These are phyloP conservation scores for Cordyceps farinosa DNA, from an alignment of 2,329 filamentous ascomycete species.

Conservation along the genomic window DNA sequence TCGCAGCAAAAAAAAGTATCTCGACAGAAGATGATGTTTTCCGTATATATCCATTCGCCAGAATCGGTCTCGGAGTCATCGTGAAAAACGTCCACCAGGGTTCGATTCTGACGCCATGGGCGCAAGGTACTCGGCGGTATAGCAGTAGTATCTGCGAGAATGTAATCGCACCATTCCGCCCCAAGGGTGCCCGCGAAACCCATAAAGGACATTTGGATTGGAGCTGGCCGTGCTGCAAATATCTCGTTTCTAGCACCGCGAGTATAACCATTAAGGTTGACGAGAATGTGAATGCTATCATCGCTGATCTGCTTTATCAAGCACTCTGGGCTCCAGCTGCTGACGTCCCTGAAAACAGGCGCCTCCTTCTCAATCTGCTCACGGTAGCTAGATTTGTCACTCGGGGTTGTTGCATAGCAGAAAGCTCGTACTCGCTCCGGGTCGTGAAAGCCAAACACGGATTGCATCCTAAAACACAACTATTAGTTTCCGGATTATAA, in stretches of 20 bases:
- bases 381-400: constrained; percentile 84
- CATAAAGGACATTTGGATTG: constrained; percentile 99
- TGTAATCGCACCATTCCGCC: constrained; percentile 98
- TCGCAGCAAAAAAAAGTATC: constrained; percentile 99
- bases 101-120: constrained; percentile 71
- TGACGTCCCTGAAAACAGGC: constrained; percentile 86
- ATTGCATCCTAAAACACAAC: constrained; percentile 69
- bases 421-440: constrained; percentile 71
- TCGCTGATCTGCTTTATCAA: constrained; percentile 81
- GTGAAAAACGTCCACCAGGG: constrained; percentile 64
- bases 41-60: constrained; percentile 89
- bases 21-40: constrained; percentile 92
- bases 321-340: constrained; percentile 77
- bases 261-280: constrained; percentile 98
- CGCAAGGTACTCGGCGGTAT: constrained; percentile 79
- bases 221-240: constrained; percentile 89
- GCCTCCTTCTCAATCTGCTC: constrained; percentile 91
- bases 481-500: not conserved
- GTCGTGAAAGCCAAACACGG: constrained; percentile 90
- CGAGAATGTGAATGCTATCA: constrained; percentile 88
- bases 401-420: constrained; percentile 92
- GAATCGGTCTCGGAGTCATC: constrained; percentile 65
- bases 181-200: constrained; percentile 94
- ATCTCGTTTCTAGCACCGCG: constrained; percentile 95
- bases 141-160: constrained; percentile 84